These are phyloP conservation scores for Arachis stenosperma DNA, from an alignment of 306 rosid genomes.

Conservation along the genomic window DNA sequence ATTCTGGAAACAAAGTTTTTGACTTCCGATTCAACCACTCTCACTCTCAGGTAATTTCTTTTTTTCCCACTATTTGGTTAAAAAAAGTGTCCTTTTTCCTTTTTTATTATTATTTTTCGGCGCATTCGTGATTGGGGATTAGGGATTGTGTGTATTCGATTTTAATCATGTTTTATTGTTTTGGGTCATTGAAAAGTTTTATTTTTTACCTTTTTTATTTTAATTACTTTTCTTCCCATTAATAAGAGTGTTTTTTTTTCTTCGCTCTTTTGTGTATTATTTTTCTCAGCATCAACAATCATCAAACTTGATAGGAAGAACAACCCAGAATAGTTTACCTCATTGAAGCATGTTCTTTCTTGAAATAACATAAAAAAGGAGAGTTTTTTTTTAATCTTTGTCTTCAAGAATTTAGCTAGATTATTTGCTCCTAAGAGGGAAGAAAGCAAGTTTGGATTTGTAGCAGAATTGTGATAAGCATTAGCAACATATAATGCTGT, in stretches of 20 bases:
- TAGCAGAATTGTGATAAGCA: neutral
- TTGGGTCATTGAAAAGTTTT: neutral
- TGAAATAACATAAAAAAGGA: no score
- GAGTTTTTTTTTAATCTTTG: neutral
- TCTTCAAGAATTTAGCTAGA: neutral
- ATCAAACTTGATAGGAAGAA: neutral
- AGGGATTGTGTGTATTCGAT: neutral
- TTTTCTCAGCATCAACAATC: neutral
- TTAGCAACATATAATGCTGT: neutral
- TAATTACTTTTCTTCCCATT: neutral
- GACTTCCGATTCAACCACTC: neutral
- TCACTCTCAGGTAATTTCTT: no score
- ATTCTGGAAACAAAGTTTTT: neutral
- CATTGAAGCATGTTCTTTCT: neutral
- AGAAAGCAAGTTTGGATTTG: neutral
- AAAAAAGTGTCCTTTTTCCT: neutral
- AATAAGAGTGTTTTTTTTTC: neutral
- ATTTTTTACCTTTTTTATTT: neutral
- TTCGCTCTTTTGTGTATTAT: neutral
- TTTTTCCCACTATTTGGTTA: neutral
- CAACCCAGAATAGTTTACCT: neutral
- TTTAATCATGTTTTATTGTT: conserved; percentile 9
- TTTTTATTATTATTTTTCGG: neutral
- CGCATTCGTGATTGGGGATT: neutral
- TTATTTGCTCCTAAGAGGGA: neutral